These are phyloP conservation scores for Phytopythium ostracodes DNA, from an alignment of 352 stramenopile genomes.

Conservation along the genomic window DNA sequence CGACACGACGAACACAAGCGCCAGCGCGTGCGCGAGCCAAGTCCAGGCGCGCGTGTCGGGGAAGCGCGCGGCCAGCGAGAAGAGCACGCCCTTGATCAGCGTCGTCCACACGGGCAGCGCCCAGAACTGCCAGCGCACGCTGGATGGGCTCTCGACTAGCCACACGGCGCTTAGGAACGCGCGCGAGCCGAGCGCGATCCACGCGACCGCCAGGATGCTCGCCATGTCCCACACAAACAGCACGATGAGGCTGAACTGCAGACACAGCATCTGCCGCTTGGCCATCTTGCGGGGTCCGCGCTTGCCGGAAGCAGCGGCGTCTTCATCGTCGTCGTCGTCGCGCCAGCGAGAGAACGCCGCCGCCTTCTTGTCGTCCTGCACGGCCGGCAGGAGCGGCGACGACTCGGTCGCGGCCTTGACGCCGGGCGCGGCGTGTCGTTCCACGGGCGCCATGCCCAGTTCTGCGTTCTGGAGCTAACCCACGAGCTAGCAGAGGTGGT, in stretches of 20 bases:
- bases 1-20: slow-evolving; percentile 48
- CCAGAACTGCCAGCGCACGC: slow-evolving; percentile 69
- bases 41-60: slow-evolving; percentile 32
- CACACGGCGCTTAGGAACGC: slow-evolving; percentile 36
- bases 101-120: slow-evolving; percentile 64
- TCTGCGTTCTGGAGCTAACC: neutral
- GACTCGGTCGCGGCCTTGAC: slow-evolving; percentile 14
- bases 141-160: slow-evolving; percentile 34
- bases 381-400: slow-evolving; percentile 30
- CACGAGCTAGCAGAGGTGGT: neutral
- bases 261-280: slow-evolving; percentile 54
- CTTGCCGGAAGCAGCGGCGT: neutral
- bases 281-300: slow-evolving; percentile 15
- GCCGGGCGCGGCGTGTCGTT: neutral
- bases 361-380: slow-evolving; percentile 23
- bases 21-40: slow-evolving; percentile 48
- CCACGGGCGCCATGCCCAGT: neutral
- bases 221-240: slow-evolving; percentile 47
- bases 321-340: slow-evolving; percentile 22
- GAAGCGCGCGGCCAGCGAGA: slow-evolving; percentile 45
- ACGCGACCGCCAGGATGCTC: slow-evolving; percentile 44
- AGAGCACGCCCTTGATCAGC: slow-evolving; percentile 53
- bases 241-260: slow-evolving; percentile 66
- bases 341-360: slow-evolving; percentile 46
- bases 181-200: slow-evolving; percentile 39